These are phyloP conservation scores for Tricholoma furcatifolium DNA, from an alignment of 768 basidiomycete genomes.

Conservation along the genomic window DNA sequence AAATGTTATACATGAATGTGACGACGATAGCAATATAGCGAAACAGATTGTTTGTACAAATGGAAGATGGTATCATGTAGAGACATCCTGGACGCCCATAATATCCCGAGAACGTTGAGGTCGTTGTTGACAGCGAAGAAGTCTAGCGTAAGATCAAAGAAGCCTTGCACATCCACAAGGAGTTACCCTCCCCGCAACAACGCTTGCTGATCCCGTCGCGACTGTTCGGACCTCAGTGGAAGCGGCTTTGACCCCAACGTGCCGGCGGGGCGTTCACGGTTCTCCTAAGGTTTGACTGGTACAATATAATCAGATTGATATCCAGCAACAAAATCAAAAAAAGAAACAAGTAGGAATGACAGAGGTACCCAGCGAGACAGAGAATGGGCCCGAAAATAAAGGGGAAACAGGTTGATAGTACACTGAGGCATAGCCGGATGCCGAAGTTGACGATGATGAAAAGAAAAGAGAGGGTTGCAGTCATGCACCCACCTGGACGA, in stretches of 20 bases:
- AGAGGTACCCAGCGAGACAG: background rate
- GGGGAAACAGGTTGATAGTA: background rate
- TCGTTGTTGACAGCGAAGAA: background rate
- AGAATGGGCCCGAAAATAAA: background rate
- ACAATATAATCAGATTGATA: conserved; percentile 4
- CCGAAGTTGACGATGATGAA: background rate
- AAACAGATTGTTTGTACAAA: background rate
- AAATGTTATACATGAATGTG: too few relatives aligned
- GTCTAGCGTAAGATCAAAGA: background rate
- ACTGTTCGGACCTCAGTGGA: background rate
- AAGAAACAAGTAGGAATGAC: background rate
- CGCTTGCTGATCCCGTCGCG: background rate
- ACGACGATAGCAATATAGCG: too few relatives aligned
- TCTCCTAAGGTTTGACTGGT: background rate
- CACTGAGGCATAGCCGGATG: background rate
- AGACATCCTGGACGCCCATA: background rate
- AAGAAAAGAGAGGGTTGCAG: background rate
- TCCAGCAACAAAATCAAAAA: background rate
- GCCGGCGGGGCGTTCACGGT: background rate
- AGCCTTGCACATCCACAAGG: conserved; percentile 4
- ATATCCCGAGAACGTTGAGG: background rate
- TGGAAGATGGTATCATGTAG: background rate
- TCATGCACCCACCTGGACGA: conserved; percentile 11
- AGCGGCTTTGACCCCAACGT: background rate
- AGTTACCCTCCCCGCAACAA: background rate